Conservation (phyloP, 2,329 filamentous ascomycete species). For the Colletotrichum eleusines region DNA sequence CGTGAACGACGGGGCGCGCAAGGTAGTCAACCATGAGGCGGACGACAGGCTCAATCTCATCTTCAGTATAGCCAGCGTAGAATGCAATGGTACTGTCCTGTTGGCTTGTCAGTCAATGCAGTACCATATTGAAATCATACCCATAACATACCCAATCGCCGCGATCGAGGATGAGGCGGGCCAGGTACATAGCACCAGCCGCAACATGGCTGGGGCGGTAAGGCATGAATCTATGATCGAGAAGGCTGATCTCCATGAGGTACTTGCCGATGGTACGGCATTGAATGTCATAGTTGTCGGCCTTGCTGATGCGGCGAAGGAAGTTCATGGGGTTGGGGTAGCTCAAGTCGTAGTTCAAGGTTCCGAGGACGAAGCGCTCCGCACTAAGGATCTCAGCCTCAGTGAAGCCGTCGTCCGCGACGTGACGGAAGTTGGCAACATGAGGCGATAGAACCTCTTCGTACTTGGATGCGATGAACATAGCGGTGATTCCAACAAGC, state of each 20-base stretch:
- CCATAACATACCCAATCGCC: conserved; percentile 83
- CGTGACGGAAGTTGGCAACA: conserved; percentile 95
- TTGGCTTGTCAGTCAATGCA: conserved; percentile 48
- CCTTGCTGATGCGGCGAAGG: conserved; percentile 97
- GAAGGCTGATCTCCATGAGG: conserved; percentile 93
- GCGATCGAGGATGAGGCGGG: conserved; percentile 89
- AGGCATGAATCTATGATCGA: conserved; percentile 93
- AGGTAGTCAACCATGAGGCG: conserved; percentile 97
- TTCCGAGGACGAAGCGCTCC: conserved; percentile 93
- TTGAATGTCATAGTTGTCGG: conserved; percentile 99
- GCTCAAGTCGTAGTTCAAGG: conserved; percentile 95
- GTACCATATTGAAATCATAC: not conserved
- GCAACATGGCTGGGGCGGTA: conserved; percentile 92
- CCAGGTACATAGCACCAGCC: conserved; percentile 94
- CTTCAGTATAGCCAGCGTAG: conserved; percentile 93
- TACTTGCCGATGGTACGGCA: conserved; percentile 98
- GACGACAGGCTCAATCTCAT: conserved; percentile 93
- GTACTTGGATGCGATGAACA: conserved; percentile 99
- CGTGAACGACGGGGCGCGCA: conserved; percentile 87
- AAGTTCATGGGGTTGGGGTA: conserved; percentile 99
- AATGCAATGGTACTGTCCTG: conserved; percentile 87
- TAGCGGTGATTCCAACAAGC: conserved; percentile 95
- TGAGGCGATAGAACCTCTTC: conserved; percentile 98
- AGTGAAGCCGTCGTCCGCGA: conserved; percentile 95
- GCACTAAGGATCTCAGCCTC: conserved; percentile 96